These are phyloP conservation scores for Pyrenopolyporus hunteri DNA, from an alignment of 495 filamentous ascomycete species.

Conservation along the genomic window DNA sequence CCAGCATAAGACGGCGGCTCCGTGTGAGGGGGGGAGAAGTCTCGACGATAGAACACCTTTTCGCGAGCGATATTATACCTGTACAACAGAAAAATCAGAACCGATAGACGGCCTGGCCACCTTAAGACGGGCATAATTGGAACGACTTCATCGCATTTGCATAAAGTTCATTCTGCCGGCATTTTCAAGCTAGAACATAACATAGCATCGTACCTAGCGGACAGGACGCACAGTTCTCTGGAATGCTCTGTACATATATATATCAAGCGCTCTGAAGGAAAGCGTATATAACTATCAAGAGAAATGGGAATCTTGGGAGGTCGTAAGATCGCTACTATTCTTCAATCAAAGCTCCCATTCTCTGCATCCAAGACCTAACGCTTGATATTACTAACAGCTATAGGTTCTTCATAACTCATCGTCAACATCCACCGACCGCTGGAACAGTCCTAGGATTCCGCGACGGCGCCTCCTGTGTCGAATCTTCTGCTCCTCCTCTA, in stretches of 20 bases:
- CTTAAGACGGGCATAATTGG: slow-evolving; percentile 20
- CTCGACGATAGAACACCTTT: slow-evolving; percentile 21
- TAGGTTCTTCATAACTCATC: slow-evolving; percentile 13
- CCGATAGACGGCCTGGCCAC: slow-evolving; percentile 32
- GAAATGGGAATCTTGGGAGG: slow-evolving; percentile 25
- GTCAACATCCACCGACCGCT: slow-evolving; percentile 26
- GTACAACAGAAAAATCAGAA: slow-evolving; percentile 34
- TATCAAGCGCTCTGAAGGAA: slow-evolving; percentile 17
- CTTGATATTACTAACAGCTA: slow-evolving; percentile 4
- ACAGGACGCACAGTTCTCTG: slow-evolving; percentile 2
- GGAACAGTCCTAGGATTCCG: slow-evolving; percentile 17
- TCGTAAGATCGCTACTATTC: neutral
- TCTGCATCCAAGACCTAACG: neutral
- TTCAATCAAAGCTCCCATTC: neutral
- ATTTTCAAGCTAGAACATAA: too few relatives aligned
- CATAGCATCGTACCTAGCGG: too few relatives aligned
- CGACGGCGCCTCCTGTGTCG: slow-evolving; percentile 16
- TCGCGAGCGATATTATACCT: slow-evolving; percentile 26
- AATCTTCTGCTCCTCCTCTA: slow-evolving; percentile 20
- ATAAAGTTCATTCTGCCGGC: too few relatives aligned
- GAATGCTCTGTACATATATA: slow-evolving; percentile 26
- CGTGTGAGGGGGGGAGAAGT: slow-evolving; percentile 1
- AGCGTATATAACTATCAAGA: slow-evolving; percentile 20
- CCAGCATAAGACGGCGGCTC: neutral
- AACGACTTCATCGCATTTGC: slow-evolving; percentile 13